Evolutionary conservation across 768 basidiomycete genomes (phyloP).

Genomic region (Mycena polygramma): DNA sequence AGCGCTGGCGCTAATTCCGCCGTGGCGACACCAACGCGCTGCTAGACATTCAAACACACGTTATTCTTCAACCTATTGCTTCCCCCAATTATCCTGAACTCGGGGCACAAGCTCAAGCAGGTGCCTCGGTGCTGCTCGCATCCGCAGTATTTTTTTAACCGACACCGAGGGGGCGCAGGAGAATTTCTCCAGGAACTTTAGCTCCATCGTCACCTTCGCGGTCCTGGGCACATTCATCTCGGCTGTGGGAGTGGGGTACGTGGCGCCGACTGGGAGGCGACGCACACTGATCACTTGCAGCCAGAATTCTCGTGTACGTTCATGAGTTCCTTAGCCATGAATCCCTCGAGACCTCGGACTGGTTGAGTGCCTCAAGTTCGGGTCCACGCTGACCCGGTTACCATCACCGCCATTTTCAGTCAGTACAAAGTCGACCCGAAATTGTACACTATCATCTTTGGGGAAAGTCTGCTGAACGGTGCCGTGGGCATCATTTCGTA

Average conservation of each 20-base stretch:
- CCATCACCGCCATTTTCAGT: constrained; percentile 98
- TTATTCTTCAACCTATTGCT: constrained; percentile 98
- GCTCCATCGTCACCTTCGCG: constrained; percentile 93
- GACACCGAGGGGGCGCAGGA: constrained; percentile 79
- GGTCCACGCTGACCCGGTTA: constrained; percentile 97
- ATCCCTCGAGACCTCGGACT: constrained; percentile 85
- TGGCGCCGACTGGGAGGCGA: constrained; percentile 34
- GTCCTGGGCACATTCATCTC: constrained; percentile 97
- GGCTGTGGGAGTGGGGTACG: constrained; percentile 95
- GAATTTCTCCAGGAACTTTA: constrained; percentile 99
- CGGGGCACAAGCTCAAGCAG: constrained; percentile 98
- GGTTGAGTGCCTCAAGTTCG: constrained; percentile 95
- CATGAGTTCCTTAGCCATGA: constrained; percentile 95
- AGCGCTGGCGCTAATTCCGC: neutral
- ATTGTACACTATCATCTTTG: constrained; percentile 96
- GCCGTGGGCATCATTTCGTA: constrained; percentile 99
- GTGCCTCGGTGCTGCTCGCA: constrained; percentile 54
- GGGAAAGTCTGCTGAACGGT: constrained; percentile 96
- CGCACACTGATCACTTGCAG: constrained; percentile 61
- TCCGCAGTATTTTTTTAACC: constrained; percentile 17
- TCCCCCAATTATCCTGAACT: constrained; percentile 98
- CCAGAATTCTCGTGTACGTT: constrained; percentile 92
- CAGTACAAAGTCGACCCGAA: constrained; percentile 99
- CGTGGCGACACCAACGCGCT: constrained; percentile 24
- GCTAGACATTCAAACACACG: constrained; percentile 94